Evolutionary conservation across 1,139 yeast species (phyloP).

Genomic region (Nadsonia starkeyi-henricii): DNA sequence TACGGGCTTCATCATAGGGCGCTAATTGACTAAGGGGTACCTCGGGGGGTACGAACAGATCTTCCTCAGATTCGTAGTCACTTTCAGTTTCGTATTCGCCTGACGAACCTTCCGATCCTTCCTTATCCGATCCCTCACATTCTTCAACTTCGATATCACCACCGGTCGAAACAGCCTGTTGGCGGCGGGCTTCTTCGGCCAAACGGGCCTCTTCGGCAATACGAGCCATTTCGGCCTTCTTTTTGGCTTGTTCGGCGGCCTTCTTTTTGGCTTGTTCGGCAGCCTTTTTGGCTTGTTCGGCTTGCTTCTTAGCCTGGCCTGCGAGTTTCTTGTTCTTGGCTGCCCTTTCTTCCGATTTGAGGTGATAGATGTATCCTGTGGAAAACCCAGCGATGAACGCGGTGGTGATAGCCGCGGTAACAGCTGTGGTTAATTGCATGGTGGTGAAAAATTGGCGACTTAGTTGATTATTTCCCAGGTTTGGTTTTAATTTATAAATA

Average conservation of each 20-base stretch:
- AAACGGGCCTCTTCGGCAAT: too few relatives aligned
- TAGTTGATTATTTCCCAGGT: too few relatives aligned
- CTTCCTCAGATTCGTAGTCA: neutral
- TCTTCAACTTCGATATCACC: too few relatives aligned
- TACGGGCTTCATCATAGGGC: constrained; percentile 14
- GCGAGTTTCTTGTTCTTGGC: too few relatives aligned
- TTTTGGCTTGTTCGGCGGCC: neutral
- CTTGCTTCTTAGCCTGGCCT: too few relatives aligned
- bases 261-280: neutral
- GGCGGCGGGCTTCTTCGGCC: too few relatives aligned
- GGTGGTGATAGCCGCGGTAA: neutral
- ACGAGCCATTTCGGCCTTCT: neutral
- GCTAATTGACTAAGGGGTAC: neutral
- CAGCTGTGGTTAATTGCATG: neutral
- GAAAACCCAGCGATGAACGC: neutral
- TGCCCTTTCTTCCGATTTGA: too few relatives aligned
- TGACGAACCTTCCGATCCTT: too few relatives aligned
- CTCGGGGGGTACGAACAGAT: neutral
- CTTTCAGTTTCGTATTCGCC: neutral
- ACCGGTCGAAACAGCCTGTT: too few relatives aligned
- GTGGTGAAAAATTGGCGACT: neutral
- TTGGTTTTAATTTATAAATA: too few relatives aligned
- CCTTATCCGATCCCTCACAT: too few relatives aligned
- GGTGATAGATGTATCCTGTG: neutral
- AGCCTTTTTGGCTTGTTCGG: neutral